A percentile compares a stretch with the other conserved stretches of the same genome.
phyloP scores from a whole-genome alignment of 768 basidiomycete genomes.

The Floccularia luteovirens region DNA sequence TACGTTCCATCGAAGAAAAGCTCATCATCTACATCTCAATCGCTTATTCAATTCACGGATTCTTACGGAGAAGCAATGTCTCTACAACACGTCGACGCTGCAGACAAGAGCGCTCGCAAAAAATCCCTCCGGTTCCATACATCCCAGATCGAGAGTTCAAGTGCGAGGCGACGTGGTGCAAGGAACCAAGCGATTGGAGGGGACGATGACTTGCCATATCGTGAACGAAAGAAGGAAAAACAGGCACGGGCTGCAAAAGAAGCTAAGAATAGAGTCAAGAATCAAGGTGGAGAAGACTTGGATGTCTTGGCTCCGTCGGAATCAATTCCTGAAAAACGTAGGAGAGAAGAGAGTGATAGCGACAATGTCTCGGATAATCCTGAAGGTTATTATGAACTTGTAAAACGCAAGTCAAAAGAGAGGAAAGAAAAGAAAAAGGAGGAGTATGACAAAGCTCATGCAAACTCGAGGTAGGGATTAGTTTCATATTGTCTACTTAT shows the following conservation, averaged over 20 bases:
- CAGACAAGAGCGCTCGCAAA: constrained; percentile 77
- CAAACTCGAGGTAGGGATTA: constrained; percentile 45
- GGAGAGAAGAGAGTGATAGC: constrained; percentile 26
- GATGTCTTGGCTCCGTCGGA: constrained; percentile 46
- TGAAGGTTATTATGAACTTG: constrained; percentile 87
- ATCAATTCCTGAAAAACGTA: constrained; percentile 24
- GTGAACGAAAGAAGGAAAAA: constrained; percentile 60
- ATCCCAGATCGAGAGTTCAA: constrained; percentile 79
- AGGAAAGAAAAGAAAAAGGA: constrained; percentile 76
- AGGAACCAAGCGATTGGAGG: constrained; percentile 69
- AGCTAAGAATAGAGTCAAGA: constrained; percentile 32
- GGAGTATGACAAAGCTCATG: constrained; percentile 64
- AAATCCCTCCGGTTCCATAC: constrained; percentile 91
- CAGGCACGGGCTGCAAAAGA: constrained; percentile 51
- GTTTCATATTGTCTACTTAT: constrained; percentile 1
- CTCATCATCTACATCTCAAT: too few species aligned
- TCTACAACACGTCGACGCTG: constrained; percentile 64
- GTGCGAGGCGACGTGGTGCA: constrained; percentile 68
- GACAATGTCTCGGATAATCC: constrained; percentile 38
- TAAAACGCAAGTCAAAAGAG: constrained; percentile 64
- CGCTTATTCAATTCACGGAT: constrained; percentile 21
- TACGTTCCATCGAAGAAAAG: constrained; percentile 39
- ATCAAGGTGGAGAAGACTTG: constrained; percentile 59
- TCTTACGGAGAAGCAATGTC: constrained; percentile 70
- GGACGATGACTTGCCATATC: constrained; percentile 93